Base-by-base conservation (phyloP, 371 early-diverging fungal species). In the Lichtheimia ramosa region DNA sequence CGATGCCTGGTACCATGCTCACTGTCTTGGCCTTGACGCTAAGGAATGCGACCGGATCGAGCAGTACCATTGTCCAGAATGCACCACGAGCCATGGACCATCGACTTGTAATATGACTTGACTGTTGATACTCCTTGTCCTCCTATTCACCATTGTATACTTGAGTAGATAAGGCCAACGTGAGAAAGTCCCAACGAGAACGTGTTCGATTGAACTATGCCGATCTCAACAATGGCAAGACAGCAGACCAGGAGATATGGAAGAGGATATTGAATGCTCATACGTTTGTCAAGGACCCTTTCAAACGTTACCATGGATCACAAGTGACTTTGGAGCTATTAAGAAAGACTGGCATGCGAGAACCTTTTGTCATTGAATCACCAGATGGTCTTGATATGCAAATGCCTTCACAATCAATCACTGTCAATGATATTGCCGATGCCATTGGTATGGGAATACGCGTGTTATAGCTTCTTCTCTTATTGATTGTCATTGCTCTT, bases 361-460 rank as follows among this genome's bases (percentile, higher is more conserved):
- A 84, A 23, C 92, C 92, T 0, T 77, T 90, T 62, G 68, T 92
- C 27, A 74, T 90, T 43, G 72, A 82, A 48, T 34, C 68, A 1
- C 63, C 81, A 7, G 74, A 88, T 8, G 92, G 89, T 0, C 68
- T 94, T 50, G 92, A 78, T n/a, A 92, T 95, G 93, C 48, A 51
- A 25, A 94, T 95, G 94, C 94, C 94, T 0, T 63, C 74, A 5
- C 25, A 50, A 0, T 55, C 63, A 14, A 69, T 89, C 3, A 87
- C 91, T 5, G 93, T 93, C 0, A 59, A 76, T 23, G 78, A 88
- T 21, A 82, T 96, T 42, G 91, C 93, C 0, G 71, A 83, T 21
- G 59, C 81, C 39, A 85, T 90, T 48, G 92, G 91, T 71, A 70
- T 62, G 61, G 6, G 62, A 59, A 12, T 66, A 14, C 1, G 3